Conservation (phyloP, 768 basidiomycete species). For the Rhizopogon sp. region DNA sequence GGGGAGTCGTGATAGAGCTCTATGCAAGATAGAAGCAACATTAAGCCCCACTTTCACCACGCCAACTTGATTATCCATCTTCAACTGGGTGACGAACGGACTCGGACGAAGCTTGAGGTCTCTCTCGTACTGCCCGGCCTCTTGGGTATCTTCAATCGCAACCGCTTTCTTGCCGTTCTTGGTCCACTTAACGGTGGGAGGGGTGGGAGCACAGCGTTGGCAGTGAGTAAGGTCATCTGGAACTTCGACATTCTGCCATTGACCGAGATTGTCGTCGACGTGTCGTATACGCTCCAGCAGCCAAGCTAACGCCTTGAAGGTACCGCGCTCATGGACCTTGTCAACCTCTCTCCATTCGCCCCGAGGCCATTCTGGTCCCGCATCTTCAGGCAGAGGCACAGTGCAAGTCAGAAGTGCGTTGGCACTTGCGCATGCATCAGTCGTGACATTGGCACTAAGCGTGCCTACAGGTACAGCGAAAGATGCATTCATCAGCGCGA, state of each 20-base stretch:
- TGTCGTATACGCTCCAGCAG: conserved; percentile 77
- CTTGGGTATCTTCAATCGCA: conserved; percentile 76
- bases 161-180: conserved; percentile 51
- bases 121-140: conserved; percentile 88
- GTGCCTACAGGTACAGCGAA: conserved; percentile 60
- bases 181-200: conserved; percentile 76
- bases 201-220: conserved; percentile 74
- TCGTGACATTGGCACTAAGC: conserved; percentile 46
- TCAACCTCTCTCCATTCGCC: conserved; percentile 78
- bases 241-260: conserved; percentile 60
- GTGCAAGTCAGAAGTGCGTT: conserved; percentile 74
- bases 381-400: conserved; percentile 66
- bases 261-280: conserved; percentile 56
- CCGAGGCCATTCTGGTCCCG: conserved; percentile 75
- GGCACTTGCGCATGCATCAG: conserved; percentile 68
- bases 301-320: conserved; percentile 83
- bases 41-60: conserved; percentile 84
- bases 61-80: conserved; percentile 57
- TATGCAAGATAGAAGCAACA: conserved; percentile 80
- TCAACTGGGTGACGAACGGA: conserved; percentile 84
- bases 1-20: conserved; percentile 78
- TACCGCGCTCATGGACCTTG: conserved; percentile 77
- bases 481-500: conserved; percentile 46
- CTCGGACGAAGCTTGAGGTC: conserved; percentile 81
- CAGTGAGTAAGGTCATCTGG: conserved; percentile 50